A percentile compares a stretch with the other conserved stretches of the same genome.
Conservation (phyloP, 2,329 filamentous ascomycete genomes). For the Balansia obtecta region DNA sequence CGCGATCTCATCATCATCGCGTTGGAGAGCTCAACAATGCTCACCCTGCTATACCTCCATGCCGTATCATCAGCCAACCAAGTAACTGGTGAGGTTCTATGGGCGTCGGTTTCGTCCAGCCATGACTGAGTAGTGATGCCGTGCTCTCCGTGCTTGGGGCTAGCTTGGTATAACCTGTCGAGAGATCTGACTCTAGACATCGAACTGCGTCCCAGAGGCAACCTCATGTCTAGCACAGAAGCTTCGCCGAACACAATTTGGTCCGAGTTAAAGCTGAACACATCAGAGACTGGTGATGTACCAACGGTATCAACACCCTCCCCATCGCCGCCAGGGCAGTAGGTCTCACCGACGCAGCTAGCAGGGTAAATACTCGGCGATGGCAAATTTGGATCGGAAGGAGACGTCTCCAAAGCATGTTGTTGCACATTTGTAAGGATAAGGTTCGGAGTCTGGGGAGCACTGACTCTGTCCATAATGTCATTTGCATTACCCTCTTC, state of each 20-base stretch:
- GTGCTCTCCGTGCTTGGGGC: conserved; percentile 20
- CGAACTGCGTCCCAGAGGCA: conserved; percentile 13
- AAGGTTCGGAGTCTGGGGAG: conserved; percentile 14
- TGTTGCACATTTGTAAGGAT: conserved; percentile 18
- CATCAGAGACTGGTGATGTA: conserved; percentile 21
- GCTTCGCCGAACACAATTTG: conserved; percentile 28
- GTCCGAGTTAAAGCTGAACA: conserved; percentile 22
- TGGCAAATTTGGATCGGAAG: conserved; percentile 11
- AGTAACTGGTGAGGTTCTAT: conserved; percentile 9
- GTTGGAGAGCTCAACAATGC: conserved; percentile 15
- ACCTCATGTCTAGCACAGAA: conserved; percentile 24
- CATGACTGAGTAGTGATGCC: conserved; percentile 14
- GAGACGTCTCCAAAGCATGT: conserved; percentile 1
- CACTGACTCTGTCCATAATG: conserved; percentile 6
- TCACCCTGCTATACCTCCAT: conserved; percentile 11
- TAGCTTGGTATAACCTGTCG: conserved; percentile 20
- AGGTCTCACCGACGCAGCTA: conserved; percentile 24
- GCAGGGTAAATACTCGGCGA: conserved; percentile 14
- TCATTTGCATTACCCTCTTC: conserved; percentile 11
- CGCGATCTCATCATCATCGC: conserved; percentile 17
- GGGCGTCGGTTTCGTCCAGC: conserved; percentile 11
- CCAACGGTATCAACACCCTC: conserved; percentile 12
- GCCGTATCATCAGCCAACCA: conserved; percentile 13
- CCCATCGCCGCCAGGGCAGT: conserved; percentile 10
- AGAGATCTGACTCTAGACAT: conserved; percentile 25